A percentile compares a stretch with the other conserved stretches of the same genome.
Conservation (phyloP, 2,329 filamentous ascomycete genomes). For the Aschersonia sp. region DNA sequence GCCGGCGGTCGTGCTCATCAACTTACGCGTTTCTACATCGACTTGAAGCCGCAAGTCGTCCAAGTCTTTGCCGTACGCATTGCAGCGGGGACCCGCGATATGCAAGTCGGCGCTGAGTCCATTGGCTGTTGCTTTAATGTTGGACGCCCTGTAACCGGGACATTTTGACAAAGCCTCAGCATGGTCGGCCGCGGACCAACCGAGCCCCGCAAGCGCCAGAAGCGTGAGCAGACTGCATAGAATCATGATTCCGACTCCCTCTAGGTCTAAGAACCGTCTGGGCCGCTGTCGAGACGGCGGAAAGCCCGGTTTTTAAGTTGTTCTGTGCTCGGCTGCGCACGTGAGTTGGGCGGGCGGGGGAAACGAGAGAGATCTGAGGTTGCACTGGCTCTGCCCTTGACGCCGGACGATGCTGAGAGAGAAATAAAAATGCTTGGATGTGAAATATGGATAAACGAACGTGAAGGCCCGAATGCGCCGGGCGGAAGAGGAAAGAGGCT, state of each 20-base stretch:
- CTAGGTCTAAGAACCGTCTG: not conserved
- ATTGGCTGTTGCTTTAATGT: slow-evolving; percentile 34
- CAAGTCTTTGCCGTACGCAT: slow-evolving; percentile 66
- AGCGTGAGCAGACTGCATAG: not conserved
- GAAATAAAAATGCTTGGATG: not conserved
- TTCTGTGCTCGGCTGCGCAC: no score
- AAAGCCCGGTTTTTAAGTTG: no score
- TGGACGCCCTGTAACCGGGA: slow-evolving; percentile 52
- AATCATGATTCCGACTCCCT: not conserved
- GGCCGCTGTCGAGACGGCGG: no score
- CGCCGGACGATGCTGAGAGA: not conserved
- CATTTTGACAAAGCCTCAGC: slow-evolving; percentile 28
- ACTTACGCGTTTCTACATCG: slow-evolving; percentile 16
- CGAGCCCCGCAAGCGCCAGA: not conserved
- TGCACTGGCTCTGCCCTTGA: not conserved
- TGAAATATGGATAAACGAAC: not conserved
- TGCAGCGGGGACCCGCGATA: slow-evolving; percentile 57
- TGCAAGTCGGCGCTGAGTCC: slow-evolving; percentile 55
- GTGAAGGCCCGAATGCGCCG: not conserved
- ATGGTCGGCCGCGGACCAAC: not conserved
- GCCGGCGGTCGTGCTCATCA: not conserved
- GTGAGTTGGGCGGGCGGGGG: no score
- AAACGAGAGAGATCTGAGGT: not conserved
- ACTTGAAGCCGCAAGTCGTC: slow-evolving; percentile 51
- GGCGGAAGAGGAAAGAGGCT: not conserved